A percentile compares a stretch with the other conserved stretches of the same genome.
Evolutionary conservation across 495 filamentous ascomycete genomes (phyloP).

Genomic region (Neurospora sp.): DNA sequence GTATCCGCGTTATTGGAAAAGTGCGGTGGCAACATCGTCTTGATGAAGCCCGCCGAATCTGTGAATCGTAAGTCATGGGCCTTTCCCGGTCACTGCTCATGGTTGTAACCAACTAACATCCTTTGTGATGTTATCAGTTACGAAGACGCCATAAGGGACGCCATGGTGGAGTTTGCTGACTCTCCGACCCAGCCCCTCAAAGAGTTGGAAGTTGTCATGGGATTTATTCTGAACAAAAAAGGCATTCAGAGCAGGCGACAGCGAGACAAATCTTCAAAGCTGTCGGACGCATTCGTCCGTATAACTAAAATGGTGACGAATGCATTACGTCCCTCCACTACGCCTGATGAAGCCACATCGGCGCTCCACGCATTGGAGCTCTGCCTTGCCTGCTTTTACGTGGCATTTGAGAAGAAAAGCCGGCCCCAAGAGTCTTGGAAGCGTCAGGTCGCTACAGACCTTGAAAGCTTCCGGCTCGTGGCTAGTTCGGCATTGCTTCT

Average conservation of each 20-base stretch:
- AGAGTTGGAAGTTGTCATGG: constrained; percentile 70
- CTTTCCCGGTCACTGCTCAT: not conserved
- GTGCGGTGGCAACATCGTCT: constrained; percentile 23
- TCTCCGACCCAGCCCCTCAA: constrained; percentile 46
- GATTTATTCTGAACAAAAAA: constrained; percentile 56
- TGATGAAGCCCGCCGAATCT: constrained; percentile 42
- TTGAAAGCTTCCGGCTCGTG: constrained; percentile 32
- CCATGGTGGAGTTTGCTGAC: constrained; percentile 49
- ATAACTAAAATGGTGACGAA: constrained; percentile 36
- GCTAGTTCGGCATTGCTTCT: constrained; percentile 26
- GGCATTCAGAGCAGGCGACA: constrained; percentile 49
- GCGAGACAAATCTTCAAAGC: constrained; percentile 47
- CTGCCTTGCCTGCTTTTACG: constrained; percentile 29
- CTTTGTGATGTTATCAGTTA: constrained; percentile 39
- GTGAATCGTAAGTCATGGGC: constrained; percentile 37
- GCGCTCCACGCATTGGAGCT: constrained; percentile 22
- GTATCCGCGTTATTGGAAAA: constrained; percentile 9
- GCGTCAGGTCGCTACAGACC: constrained; percentile 5
- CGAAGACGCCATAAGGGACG: constrained; percentile 46
- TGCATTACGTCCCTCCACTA: constrained; percentile 21
- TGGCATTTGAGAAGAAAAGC: constrained; percentile 4
- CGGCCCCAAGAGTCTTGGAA: not conserved
- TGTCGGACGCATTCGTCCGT: constrained; percentile 53
- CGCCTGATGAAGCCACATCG: not conserved
- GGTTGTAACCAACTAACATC: not conserved